These are phyloP conservation scores for Candida fluviatilis DNA, from an alignment of 805 yeast genomes.

Conservation along the genomic window DNA sequence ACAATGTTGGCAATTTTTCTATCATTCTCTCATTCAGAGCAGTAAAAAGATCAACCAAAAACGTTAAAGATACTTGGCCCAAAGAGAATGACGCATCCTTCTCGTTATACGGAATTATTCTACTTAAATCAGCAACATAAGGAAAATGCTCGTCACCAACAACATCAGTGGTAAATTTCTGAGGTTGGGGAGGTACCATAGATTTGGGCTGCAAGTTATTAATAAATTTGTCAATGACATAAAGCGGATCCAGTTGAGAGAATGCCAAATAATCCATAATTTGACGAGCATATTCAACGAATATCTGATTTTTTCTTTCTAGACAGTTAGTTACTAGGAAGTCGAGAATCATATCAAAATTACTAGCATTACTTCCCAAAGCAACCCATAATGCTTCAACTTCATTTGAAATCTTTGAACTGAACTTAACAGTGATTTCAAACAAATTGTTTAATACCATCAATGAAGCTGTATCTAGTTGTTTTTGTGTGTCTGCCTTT, in stretches of 20 bases:
- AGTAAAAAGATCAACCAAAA: conserved; percentile 75
- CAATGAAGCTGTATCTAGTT: conserved; percentile 28
- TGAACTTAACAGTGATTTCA: conserved; percentile 78
- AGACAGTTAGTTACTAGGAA: conserved; percentile 67
- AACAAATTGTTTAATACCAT: conserved; percentile 80
- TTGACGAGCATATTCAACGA: conserved; percentile 77
- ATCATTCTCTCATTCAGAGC: conserved; percentile 60
- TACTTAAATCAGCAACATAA: conserved; percentile 70
- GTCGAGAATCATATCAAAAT: conserved; percentile 67
- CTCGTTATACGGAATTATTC: conserved; percentile 47
- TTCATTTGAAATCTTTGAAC: conserved; percentile 73
- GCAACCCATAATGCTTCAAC: conserved; percentile 96
- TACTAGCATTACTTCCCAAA: conserved; percentile 68
- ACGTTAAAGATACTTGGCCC: conserved; percentile 83
- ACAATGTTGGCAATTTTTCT: conserved; percentile 60
- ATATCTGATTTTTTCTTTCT: conserved; percentile 62
- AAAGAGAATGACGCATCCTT: conserved; percentile 77
- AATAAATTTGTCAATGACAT: conserved; percentile 58
- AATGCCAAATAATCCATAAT: conserved; percentile 72
- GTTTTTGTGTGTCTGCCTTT: not conserved
- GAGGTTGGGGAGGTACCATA: conserved; percentile 72
- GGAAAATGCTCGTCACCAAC: conserved; percentile 42
- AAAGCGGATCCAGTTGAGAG: conserved; percentile 43
- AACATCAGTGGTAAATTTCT: conserved; percentile 17
- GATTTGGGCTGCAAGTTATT: conserved; percentile 74